Percentiles rank a stretch among this genome's conserved stretches.
phyloP scores from a whole-genome alignment of 139 green algal genomes.

The Marvania coccoides region DNA sequence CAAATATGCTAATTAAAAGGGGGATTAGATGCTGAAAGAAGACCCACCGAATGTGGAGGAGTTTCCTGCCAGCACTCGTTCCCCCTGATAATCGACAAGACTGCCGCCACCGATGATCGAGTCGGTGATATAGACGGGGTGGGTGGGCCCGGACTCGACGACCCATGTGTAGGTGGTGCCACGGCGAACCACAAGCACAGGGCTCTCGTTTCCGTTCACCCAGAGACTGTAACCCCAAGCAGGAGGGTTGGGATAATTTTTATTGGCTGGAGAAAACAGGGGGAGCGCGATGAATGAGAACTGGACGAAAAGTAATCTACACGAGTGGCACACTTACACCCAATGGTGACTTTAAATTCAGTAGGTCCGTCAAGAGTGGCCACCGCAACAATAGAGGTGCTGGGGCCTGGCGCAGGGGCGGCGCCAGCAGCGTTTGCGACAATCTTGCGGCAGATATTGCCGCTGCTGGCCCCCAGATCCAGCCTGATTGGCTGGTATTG shows the following conservation, averaged over 20 bases:
- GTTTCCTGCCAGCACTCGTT: slow-evolving; percentile 4
- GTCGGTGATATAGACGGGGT: slow-evolving; percentile 15
- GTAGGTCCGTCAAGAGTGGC: too few species aligned
- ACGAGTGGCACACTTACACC: too few species aligned
- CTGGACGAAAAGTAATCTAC: too few species aligned
- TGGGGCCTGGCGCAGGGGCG: too few species aligned
- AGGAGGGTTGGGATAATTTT: slow-evolving; percentile 16
- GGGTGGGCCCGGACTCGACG: slow-evolving; percentile 4
- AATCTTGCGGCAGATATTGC: too few species aligned
- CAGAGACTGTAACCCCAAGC: slow-evolving; percentile 7
- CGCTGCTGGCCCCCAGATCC: too few species aligned
- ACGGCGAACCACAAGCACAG: slow-evolving; percentile 1
- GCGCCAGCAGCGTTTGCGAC: too few species aligned
- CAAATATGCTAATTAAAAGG: neutral
- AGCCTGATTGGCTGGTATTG: too few species aligned
- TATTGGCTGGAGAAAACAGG: neutral
- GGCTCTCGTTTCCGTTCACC: slow-evolving; percentile 8
- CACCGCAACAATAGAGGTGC: too few species aligned
- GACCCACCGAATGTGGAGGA: neutral
- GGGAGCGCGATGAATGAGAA: too few species aligned
- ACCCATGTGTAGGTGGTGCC: slow-evolving; percentile 11
- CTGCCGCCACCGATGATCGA: slow-evolving; percentile 8
- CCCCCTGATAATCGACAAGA: neutral
- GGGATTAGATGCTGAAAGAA: neutral
- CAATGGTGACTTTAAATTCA: slow-evolving; percentile 3